Conservation (phyloP, 345 rosid species). For the Chamaenerion angustifolium region DNA sequence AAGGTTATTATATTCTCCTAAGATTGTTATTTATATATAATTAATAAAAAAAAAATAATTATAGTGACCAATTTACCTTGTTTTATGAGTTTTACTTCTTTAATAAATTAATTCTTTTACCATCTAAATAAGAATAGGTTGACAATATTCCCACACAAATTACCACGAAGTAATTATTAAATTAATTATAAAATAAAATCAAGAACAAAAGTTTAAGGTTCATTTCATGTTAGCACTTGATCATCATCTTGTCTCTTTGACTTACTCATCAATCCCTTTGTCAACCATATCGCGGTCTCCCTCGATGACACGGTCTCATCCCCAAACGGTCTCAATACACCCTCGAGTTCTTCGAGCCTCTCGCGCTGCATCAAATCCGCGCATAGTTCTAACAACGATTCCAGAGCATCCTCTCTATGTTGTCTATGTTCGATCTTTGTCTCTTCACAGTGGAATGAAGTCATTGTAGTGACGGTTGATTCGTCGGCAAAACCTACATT, state of each 20-base stretch:
- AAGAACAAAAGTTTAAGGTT: background rate
- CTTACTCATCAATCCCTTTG: conserved; percentile 48
- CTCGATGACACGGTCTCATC: conserved; percentile 83
- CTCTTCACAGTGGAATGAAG: conserved; percentile 31
- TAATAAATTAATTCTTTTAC: too few relatives aligned
- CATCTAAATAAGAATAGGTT: too few relatives aligned
- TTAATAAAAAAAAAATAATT: too few relatives aligned
- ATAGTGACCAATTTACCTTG: too few relatives aligned
- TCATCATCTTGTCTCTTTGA: background rate
- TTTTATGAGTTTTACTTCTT: too few relatives aligned
- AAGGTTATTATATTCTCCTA: too few relatives aligned
- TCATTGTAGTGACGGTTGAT: conserved; percentile 36
- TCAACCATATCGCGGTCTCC: conserved; percentile 95
- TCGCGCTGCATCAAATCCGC: conserved; percentile 78
- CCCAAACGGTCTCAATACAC: conserved; percentile 80
- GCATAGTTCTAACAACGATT: conserved; percentile 81
- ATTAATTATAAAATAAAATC: too few relatives aligned
- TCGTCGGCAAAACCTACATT: conserved; percentile 23
- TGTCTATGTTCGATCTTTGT: conserved; percentile 34
- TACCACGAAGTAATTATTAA: too few relatives aligned
- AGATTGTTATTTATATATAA: too few relatives aligned
- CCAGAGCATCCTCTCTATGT: conserved; percentile 79
- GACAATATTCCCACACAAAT: too few relatives aligned
- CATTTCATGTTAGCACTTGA: background rate
- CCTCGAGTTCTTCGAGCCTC: conserved; percentile 66